phyloP scores from a whole-genome alignment of 2,329 filamentous ascomycete genomes.

The Fusarium compactum region DNA sequence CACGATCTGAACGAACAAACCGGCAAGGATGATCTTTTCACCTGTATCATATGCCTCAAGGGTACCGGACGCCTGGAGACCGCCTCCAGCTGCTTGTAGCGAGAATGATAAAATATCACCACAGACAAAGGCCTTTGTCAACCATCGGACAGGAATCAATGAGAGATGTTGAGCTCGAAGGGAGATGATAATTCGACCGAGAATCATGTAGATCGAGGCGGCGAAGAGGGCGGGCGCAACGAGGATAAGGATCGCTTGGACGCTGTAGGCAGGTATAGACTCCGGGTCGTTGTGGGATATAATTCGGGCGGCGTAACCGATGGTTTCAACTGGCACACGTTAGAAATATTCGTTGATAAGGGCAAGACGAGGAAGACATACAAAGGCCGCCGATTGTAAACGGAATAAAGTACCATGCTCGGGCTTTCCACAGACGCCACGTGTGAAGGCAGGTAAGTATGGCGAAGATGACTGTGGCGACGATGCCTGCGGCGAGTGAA shows the following conservation, averaged over 20 bases:
- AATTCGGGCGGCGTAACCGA: constrained; percentile 15
- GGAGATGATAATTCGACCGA: constrained; percentile 16
- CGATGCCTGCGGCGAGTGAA: constrained; percentile 2
- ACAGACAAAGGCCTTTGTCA: constrained; percentile 5
- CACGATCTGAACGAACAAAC: constrained; percentile 9
- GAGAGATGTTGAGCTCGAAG: constrained; percentile 7
- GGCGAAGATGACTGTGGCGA: background rate
- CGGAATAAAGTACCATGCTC: constrained; percentile 10
- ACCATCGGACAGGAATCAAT: constrained; percentile 8
- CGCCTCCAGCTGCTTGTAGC: constrained; percentile 7
- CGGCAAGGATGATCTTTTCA: constrained; percentile 15
- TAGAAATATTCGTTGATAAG: fast-evolving
- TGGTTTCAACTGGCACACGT: background rate
- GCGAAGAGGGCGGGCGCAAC: constrained; percentile 16
- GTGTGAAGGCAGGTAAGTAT: background rate
- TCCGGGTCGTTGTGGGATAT: constrained; percentile 8
- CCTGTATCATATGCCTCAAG: constrained; percentile 1
- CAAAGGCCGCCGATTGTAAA: background rate
- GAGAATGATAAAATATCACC: constrained; percentile 6
- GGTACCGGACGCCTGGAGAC: constrained; percentile 5
- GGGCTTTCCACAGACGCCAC: background rate
- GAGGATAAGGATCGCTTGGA: constrained; percentile 18
- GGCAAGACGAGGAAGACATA: background rate
- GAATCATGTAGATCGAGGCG: constrained; percentile 25
- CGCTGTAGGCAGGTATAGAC: background rate